Evolutionary conservation across 1,284 basidiomycete genomes (phyloP).

Genomic region (Rhizoctonia solani): DNA sequence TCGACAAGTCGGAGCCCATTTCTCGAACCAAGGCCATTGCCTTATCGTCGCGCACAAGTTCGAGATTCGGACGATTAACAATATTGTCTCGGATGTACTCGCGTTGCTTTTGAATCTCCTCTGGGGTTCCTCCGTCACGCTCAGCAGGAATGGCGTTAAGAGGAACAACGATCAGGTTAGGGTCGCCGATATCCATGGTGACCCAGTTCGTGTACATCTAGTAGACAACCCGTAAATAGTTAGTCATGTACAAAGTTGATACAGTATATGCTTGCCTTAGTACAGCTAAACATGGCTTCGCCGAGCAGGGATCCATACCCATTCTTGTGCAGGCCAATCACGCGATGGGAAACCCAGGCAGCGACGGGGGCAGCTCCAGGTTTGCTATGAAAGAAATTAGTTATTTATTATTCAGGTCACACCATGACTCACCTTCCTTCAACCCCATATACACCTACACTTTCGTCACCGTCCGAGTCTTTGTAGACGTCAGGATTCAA

Average conservation of each 20-base stretch:
- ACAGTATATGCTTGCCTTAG: conserved; percentile 42
- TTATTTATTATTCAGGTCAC: no score
- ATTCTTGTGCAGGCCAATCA: conserved; percentile 48
- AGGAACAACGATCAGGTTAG: conserved; percentile 47
- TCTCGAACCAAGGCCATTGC: conserved; percentile 45
- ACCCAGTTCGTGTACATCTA: conserved; percentile 50
- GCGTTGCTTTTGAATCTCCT: conserved; percentile 46
- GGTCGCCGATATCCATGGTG: conserved; percentile 47
- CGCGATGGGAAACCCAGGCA: conserved; percentile 47
- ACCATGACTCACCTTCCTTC: conserved; percentile 50
- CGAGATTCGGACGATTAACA: conserved; percentile 45
- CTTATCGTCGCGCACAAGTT: conserved; percentile 46
- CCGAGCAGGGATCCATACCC: conserved; percentile 51
- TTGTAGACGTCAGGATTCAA: conserved; percentile 48
- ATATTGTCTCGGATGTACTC: conserved; percentile 49
- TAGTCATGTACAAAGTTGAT: conserved; percentile 6
- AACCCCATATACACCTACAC: conserved; percentile 52
- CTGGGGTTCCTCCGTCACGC: conserved; percentile 32
- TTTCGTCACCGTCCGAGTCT: conserved; percentile 42
- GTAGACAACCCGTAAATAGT: background rate
- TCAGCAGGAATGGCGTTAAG: conserved; percentile 49
- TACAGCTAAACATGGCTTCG: conserved; percentile 48
- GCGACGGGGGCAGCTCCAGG: conserved; percentile 52
- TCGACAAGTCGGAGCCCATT: conserved; percentile 52
- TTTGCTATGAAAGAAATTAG: conserved; percentile 51